Base-by-base conservation (phyloP, 2,329 filamentous ascomycete species). In the Venturia oleaginea region DNA sequence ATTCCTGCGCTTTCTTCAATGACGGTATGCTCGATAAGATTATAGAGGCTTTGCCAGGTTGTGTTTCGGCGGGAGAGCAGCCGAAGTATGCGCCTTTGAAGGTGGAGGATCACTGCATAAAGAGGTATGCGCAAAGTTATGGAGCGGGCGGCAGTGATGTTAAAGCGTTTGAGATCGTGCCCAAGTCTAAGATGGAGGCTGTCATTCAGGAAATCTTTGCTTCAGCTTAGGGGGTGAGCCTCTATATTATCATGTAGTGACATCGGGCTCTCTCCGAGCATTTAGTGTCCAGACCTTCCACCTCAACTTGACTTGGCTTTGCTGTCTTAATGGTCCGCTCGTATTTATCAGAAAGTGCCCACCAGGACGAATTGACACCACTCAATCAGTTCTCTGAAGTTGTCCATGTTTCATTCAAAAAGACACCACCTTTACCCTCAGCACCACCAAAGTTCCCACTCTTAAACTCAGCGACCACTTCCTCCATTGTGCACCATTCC, bases 401-500 rank as follows among this genome's bases (percentile, higher is more conserved):
- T n/a, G n/a, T n/a, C n/a, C n/a, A 37, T 37, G 4, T 37, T 43
- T 13, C 5, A 43, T 4, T 17, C 15, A 43, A 4, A 17, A 43
- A 4, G 15, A 22, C 71, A n/a, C 73, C 73, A 11, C 72, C 74
- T 61, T 75, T 72, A 17, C 77, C 68, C 17, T 62, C 69, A 8
- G 71, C 74, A 3, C 75, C 75, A 15, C 57, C 57, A 48, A 76
- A 67, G 42, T 70, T 70, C 22, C 75, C 74, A 43, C 68, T 70
- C 63, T 71, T 71, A 59, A 75, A 76, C 65, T 76, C 74, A 59
- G 71, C 71, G 17, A 73, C 74, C 67, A 77, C 76, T 27, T 71
- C 65, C 57, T 71, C 72, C 57, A 76, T 70, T 1, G 74, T 71
- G 63, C 75, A 72, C 75, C 75, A 79, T 67, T 80, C 76, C 1